phyloP scores from a whole-genome alignment of 148 eudicot species.

The Chenopodium formosanum region DNA sequence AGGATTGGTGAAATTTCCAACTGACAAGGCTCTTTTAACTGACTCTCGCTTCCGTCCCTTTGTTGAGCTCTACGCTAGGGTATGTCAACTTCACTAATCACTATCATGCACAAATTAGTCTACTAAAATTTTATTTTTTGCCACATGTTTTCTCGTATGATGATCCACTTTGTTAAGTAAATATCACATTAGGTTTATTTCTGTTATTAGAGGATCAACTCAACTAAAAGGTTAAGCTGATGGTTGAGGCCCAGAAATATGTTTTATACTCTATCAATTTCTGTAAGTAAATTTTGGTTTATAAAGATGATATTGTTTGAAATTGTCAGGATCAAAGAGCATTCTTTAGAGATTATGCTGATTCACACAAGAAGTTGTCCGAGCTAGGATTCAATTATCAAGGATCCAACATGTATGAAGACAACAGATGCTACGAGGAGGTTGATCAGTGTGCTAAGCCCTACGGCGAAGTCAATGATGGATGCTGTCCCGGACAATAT shows the following conservation, averaged over 20 bases:
- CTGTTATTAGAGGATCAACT: no score
- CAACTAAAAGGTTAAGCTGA: no score
- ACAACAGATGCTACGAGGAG: neutral
- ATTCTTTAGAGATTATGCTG: constrained; percentile 80
- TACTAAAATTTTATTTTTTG: no score
- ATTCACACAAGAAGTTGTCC: constrained; percentile 83
- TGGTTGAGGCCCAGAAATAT: no score
- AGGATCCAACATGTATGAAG: constrained; percentile 19
- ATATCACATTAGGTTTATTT: no score
- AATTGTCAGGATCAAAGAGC: constrained; percentile 59
- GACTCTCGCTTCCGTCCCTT: constrained; percentile 57
- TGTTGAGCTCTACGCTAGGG: constrained; percentile 70
- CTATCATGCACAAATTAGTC: neutral
- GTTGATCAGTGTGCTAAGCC: neutral
- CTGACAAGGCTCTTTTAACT: constrained; percentile 62
- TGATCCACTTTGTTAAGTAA: no score
- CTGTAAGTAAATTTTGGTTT: no score
- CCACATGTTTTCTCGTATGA: no score
- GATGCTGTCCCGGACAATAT: neutral
- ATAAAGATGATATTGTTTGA: no score
- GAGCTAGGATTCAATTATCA: constrained; percentile 58
- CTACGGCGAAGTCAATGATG: neutral
- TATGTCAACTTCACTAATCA: constrained; percentile 16
- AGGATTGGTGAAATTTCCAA: constrained; percentile 69
- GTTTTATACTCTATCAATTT: no score